Percentiles rank a stretch among this genome's conserved stretches.
Evolutionary conservation across 352 stramenopile species (phyloP).

Genomic region (Phytopythium litorale): DNA sequence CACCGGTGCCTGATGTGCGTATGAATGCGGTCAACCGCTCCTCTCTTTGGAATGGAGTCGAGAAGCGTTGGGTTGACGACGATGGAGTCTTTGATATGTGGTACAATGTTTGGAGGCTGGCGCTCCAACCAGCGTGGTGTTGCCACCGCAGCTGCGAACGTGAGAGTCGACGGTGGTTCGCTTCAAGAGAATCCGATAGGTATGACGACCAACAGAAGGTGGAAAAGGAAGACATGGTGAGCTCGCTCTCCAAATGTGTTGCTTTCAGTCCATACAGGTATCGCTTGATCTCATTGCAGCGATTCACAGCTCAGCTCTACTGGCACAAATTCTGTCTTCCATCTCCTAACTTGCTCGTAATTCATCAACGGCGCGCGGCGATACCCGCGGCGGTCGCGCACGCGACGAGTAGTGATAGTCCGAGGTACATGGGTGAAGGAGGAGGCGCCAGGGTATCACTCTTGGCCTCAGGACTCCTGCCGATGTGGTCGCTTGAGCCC

Average conservation of each 20-base stretch:
- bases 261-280: background rate
- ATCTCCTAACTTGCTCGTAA: background rate
- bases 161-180: no score
- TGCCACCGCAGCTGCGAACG: no score
- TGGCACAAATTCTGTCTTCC: background rate
- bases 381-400: conserved; percentile 41
- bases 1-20: background rate
- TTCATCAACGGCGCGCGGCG: conserved; percentile 30
- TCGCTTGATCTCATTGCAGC: background rate
- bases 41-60: no score
- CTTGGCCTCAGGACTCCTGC: background rate
- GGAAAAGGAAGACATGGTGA: no score
- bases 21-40: no score
- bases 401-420: conserved; percentile 41
- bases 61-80: no score
- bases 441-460: conserved; percentile 10
- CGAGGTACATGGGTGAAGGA: conserved; percentile 36
- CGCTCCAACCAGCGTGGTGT: no score
- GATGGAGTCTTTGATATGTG: no score
- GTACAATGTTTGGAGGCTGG: no score
- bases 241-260: no score
- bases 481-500: background rate
- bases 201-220: no score
- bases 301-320: background rate
- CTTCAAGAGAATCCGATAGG: no score